Evolutionary conservation across 2,329 filamentous ascomycete species (phyloP).

Genomic region (Apiospora hydei): DNA sequence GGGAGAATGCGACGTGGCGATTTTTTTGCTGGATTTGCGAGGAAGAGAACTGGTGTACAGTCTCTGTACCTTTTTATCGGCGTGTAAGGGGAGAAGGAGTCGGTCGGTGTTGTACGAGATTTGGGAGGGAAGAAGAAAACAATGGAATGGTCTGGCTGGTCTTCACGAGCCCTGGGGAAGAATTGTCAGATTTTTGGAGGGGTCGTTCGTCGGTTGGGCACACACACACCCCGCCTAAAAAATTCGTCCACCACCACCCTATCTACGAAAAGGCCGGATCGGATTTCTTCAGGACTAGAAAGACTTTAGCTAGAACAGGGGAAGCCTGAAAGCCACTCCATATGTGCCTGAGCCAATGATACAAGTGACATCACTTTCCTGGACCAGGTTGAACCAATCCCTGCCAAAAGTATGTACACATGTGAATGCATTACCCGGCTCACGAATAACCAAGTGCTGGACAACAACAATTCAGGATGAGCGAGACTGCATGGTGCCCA

Average conservation of each 20-base stretch:
- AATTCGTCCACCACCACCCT: conserved; percentile 11
- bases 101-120: background rate
- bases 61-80: background rate
- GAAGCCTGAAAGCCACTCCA: background rate
- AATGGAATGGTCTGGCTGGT: conserved; percentile 2
- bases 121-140: conserved; percentile 11
- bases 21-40: background rate
- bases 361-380: background rate
- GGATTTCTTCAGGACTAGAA: background rate
- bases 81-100: conserved; percentile 8
- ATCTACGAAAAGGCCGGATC: background rate
- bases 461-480: background rate
- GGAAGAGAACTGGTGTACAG: background rate
- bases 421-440: background rate
- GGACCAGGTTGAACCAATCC: background rate
- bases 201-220: conserved; percentile 12
- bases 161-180: conserved; percentile 1
- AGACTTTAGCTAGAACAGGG: background rate
- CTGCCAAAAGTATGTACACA: background rate
- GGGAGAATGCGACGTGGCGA: background rate
- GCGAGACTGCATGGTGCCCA: background rate
- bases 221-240: conserved; percentile 14
- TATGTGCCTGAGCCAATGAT: background rate
- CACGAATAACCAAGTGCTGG: background rate
- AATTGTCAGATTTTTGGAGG: conserved; percentile 23